Evolutionary conservation across 495 filamentous ascomycete species (phyloP).

Genomic region (Melanomma pulvis-pyrius): DNA sequence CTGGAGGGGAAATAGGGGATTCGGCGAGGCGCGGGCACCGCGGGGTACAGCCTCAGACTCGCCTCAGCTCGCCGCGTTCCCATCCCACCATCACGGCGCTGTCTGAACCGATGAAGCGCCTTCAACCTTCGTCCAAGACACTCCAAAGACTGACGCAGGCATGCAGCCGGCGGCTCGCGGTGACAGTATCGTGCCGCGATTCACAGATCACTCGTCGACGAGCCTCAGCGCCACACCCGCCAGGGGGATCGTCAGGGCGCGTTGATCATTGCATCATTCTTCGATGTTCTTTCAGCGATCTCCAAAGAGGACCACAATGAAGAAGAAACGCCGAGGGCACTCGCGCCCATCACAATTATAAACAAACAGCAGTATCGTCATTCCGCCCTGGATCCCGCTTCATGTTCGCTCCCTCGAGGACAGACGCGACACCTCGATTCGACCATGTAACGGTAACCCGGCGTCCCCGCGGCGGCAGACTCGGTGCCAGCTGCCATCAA

Average conservation of each 20-base stretch:
- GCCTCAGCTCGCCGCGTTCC: background rate
- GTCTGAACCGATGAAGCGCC: too few relatives aligned
- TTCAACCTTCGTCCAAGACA: too few relatives aligned
- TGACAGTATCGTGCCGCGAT: too few relatives aligned
- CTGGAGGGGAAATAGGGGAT: background rate
- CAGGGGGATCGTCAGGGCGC: constrained; percentile 22
- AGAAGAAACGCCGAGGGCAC: constrained; percentile 8
- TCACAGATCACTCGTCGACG: background rate
- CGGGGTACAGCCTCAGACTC: background rate
- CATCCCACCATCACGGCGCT: background rate
- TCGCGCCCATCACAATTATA: constrained; percentile 1
- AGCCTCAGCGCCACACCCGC: constrained; percentile 4
- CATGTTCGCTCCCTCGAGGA: background rate
- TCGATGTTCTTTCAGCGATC: background rate
- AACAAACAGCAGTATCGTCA: background rate
- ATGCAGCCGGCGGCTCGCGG: too few relatives aligned
- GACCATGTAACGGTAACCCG: constrained; percentile 4
- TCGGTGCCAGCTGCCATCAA: constrained; percentile 1
- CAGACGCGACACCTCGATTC: background rate
- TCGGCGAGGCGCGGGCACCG: background rate
- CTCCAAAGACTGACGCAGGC: too few relatives aligned
- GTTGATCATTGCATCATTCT: constrained; percentile 29
- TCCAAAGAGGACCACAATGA: background rate
- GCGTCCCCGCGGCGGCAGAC: background rate
- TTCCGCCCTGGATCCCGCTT: background rate